These are phyloP conservation scores for Bretschneidera sinensis DNA, from an alignment of 345 rosid genomes.

Conservation along the genomic window DNA sequence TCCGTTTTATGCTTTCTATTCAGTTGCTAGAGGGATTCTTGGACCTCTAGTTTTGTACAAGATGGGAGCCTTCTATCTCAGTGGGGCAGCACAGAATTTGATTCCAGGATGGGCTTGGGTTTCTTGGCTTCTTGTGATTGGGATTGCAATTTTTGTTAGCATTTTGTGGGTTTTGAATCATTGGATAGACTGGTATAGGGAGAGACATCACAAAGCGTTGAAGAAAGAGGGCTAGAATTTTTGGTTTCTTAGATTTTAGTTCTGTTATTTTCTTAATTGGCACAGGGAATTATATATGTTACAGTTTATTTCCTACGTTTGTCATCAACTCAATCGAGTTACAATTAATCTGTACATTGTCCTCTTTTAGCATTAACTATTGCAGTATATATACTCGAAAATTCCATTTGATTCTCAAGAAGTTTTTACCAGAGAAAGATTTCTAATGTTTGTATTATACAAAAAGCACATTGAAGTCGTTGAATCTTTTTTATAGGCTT, in stretches of 20 bases:
- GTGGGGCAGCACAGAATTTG: conserved; percentile 34
- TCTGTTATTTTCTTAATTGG: not conserved
- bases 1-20: conserved; percentile 50
- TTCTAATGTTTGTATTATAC: no score
- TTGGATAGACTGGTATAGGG: conserved; percentile 55
- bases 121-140: conserved; percentile 71
- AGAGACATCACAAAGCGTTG: conserved; percentile 17
- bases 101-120: conserved; percentile 79
- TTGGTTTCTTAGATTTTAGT: not conserved
- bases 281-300: no score
- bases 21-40: conserved; percentile 56
- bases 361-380: no score
- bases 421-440: no score
- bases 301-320: no score
- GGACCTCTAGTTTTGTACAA: conserved; percentile 54
- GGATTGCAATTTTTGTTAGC: conserved; percentile 51
- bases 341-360: no score
- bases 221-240: conserved; percentile 26
- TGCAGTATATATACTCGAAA: no score
- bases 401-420: no score
- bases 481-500: no score
- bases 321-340: no score
- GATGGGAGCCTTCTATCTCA: conserved; percentile 44
- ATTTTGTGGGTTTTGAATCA: conserved; percentile 54
- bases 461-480: no score